Base-by-base conservation (phyloP, 768 basidiomycete genomes). In the Kwoniella sp. region DNA sequence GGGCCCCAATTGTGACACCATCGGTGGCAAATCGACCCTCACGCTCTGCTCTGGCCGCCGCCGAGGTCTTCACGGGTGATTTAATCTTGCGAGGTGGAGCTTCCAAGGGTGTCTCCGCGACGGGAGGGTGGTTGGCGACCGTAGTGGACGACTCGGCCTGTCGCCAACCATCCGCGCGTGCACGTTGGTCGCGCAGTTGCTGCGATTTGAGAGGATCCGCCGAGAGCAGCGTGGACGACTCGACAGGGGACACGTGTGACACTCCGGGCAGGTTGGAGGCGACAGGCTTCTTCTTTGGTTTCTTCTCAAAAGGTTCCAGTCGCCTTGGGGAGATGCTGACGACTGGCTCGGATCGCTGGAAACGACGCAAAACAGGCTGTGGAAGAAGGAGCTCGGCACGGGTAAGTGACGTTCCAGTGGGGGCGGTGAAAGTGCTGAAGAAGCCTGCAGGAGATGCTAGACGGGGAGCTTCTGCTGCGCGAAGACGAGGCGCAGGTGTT, bases 311-410 rank as follows among this genome's bases (percentile, higher is more conserved):
- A 12, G 60, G 65, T 58, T 73, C 64, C 9, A 76, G 60, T 27
- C 51, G 56, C 51, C 71, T 63, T 1, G 69, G 62, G 1, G 75
- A 74, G 46, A 77, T 67, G 24, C 70, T 72, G 53, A 77, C 74
- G 10, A 71, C 63, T 12, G 74, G 68, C 47, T 69, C 70, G 44
- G 53, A 54, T 19, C 55, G 58, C 50, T 62, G 57, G 50, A 55
- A 57, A 6, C 68, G 70, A 25, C 65, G 65, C 22, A 51, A 25
- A 37, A 54, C 30, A 21, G 60, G 47, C 22, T 66, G 67, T 13
- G 76, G 71, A 17, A 80, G 40, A 26, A 81, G 65, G 40, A 71
- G 58, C 12, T 81, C 80, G 40, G 81, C 73, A 0, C 75, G 63
- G 1, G 72, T 78, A 15, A 80, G 68, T 2, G 76, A 70, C 19